phyloP scores from a whole-genome alignment of 345 rosid genomes.

The Crucihimalaya himalaica region DNA sequence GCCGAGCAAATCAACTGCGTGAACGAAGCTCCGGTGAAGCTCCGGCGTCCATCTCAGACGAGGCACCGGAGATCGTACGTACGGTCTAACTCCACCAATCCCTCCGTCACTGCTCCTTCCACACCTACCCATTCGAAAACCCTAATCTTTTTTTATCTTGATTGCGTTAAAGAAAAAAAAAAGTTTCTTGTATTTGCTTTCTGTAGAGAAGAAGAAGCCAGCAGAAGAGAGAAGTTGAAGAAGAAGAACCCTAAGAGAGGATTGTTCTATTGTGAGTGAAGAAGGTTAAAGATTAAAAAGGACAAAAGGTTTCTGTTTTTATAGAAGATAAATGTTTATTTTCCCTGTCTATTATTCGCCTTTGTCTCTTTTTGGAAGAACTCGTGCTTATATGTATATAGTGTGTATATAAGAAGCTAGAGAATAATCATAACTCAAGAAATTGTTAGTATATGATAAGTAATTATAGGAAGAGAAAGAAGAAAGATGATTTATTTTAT shows the following conservation, averaged over 20 bases:
- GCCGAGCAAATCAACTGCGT: constrained; percentile 86
- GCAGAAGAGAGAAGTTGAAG: constrained; percentile 12
- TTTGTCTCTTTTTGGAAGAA: constrained; percentile 37
- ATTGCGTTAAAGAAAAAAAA: background rate
- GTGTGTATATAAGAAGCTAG: background rate
- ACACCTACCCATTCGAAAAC: constrained; percentile 63
- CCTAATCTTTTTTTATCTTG: constrained; percentile 8
- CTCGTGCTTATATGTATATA: constrained; percentile 20
- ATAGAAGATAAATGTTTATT: constrained; percentile 18
- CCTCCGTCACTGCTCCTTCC: constrained; percentile 56
- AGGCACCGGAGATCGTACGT: constrained; percentile 87
- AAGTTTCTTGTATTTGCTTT: background rate
- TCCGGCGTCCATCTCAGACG: constrained; percentile 98
- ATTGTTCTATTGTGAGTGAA: constrained; percentile 8
- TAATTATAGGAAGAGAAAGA: constrained; percentile 18
- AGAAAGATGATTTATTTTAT: background rate
- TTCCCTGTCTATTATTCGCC: constrained; percentile 9
- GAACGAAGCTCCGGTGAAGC: constrained; percentile 85
- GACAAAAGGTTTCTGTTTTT: constrained; percentile 33
- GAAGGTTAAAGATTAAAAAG: constrained; percentile 27
- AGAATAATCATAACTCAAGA: background rate
- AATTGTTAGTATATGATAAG: constrained; percentile 22
- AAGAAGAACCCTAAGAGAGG: constrained; percentile 14
- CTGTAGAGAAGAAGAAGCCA: background rate
- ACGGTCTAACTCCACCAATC: constrained; percentile 71